Percentiles rank a stretch among this genome's conserved stretches.
phyloP scores from a whole-genome alignment of 805 yeast genomes.

The Clavispora phyllophila region DNA sequence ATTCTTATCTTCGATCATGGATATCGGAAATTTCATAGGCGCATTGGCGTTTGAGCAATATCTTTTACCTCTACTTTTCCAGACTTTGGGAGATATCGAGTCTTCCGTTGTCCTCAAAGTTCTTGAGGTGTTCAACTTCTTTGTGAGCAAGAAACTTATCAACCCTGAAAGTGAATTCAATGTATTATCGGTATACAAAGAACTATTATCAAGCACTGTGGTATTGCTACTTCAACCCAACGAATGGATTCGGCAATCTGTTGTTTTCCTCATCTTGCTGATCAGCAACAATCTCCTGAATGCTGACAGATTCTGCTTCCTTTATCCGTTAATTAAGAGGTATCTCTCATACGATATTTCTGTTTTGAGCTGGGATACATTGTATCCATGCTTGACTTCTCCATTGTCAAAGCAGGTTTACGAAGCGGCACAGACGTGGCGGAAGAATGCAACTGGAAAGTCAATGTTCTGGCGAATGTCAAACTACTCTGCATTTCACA shows the following conservation, averaged over 20 bases:
- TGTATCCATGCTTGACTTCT: slow-evolving; percentile 61
- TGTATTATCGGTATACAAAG: slow-evolving; percentile 34
- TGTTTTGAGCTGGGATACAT: slow-evolving; percentile 57
- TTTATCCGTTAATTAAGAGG: slow-evolving; percentile 75
- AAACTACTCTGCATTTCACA: slow-evolving; percentile 14
- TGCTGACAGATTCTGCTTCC: slow-evolving; percentile 79
- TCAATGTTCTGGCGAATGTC: slow-evolving; percentile 76
- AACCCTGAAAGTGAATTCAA: slow-evolving; percentile 34
- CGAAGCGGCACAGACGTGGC: slow-evolving; percentile 67
- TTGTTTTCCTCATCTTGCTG: slow-evolving; percentile 55
- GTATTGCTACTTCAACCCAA: slow-evolving; percentile 79
- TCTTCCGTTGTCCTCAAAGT: slow-evolving; percentile 75
- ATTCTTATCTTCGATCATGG: slow-evolving; percentile 66
- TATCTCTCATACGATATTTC: slow-evolving; percentile 73
- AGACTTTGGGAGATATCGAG: slow-evolving; percentile 79
- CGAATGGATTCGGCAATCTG: slow-evolving; percentile 73
- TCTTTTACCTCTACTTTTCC: slow-evolving; percentile 76
- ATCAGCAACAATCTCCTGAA: slow-evolving; percentile 57
- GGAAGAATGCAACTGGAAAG: slow-evolving; percentile 49
- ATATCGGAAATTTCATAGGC: slow-evolving; percentile 77
- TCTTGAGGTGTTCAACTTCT: slow-evolving; percentile 36
- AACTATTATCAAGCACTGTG: slow-evolving; percentile 30
- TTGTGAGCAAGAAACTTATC: slow-evolving; percentile 28
- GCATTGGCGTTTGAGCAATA: slow-evolving; percentile 80
- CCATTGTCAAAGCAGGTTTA: slow-evolving; percentile 66